These are phyloP conservation scores for Pythium vanterpoolii DNA, from an alignment of 352 stramenopile genomes.

Conservation along the genomic window DNA sequence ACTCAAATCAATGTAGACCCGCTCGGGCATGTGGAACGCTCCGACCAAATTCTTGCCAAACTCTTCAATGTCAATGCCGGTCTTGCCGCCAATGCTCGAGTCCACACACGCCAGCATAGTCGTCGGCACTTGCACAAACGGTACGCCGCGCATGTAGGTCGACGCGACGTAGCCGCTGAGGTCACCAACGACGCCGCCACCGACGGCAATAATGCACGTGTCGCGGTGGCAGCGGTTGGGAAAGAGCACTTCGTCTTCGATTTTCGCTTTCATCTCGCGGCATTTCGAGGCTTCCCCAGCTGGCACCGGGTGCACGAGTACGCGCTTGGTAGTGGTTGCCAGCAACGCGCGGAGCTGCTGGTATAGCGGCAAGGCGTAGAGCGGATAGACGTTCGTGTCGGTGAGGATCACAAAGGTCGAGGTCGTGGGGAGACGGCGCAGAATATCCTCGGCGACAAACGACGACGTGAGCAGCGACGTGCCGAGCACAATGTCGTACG, in stretches of 20 bases:
- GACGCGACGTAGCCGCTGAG: slow-evolving; percentile 97
- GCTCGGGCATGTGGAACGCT: slow-evolving; percentile 97
- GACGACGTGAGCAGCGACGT: slow-evolving; percentile 55
- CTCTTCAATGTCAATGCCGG: slow-evolving; percentile 94
- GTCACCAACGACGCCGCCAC: slow-evolving; percentile 97
- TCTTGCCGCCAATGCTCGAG: slow-evolving; percentile 98
- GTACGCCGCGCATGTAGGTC: slow-evolving; percentile 95
- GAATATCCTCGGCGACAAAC: slow-evolving; percentile 63
- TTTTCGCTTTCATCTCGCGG: slow-evolving; percentile 71
- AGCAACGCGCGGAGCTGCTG: slow-evolving; percentile 35
- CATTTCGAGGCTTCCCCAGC: slow-evolving; percentile 76
- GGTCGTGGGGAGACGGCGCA: slow-evolving; percentile 46
- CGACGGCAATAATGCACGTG: slow-evolving; percentile 86
- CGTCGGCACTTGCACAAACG: slow-evolving; percentile 92
- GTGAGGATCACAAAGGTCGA: slow-evolving; percentile 82
- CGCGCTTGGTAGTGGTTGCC: slow-evolving; percentile 34
- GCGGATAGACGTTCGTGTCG: slow-evolving; percentile 67
- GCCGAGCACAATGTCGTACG: slow-evolving; percentile 81
- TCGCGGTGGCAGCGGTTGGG: slow-evolving; percentile 80
- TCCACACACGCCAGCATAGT: slow-evolving; percentile 99
- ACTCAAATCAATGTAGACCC: slow-evolving; percentile 95
- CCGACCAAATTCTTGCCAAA: slow-evolving; percentile 98
- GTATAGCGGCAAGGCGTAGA: slow-evolving; percentile 67
- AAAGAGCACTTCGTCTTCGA: slow-evolving; percentile 83
- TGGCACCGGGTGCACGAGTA: slow-evolving; percentile 59